Evolutionary conservation across 148 eudicot genomes (phyloP), one percentile per base, ranked within the genome.

Genomic region (Persicaria tinctoria): DNA sequence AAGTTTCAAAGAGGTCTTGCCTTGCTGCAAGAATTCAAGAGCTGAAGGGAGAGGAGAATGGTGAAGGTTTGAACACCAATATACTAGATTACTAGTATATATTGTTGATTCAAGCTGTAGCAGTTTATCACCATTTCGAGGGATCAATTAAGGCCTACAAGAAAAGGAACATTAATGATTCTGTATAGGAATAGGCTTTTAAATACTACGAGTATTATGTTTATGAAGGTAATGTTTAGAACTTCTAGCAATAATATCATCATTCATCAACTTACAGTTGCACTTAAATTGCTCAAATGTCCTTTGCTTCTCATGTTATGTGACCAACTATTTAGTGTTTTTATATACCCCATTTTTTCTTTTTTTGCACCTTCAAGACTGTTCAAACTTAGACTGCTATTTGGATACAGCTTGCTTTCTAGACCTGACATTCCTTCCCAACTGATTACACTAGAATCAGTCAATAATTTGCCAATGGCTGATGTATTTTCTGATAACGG

Each of bases 401-500:
- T 56, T 17, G 7, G 4, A n/a, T 3, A n/a, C 53, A 9, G 53
- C 53, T 50, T 50, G 53, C 53, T 50, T 50, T 50, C 13, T 13
- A 50, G 9, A 32, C 38, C 38, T 32, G 38, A 2, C 38, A 32
- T 32, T 32, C 38, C 38, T 32, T 32, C 38, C 0, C 38, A 32
- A 32, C 38, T 32, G 1, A 32, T 32, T 32, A 32, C 38, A 50
- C 53, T 56, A 38, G 48, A 73, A 69, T 50, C 73, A 55, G 46
- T 50, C 13, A 70, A 47, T 9, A n/a, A 46, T 27, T 70, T 32
- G 41, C 45, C 18, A 51, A 49, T 79, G 79, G 53, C 76, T 59
- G 75, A 78, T 75, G 70, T 73, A 69, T 76, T 68, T 79, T 77
- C 75, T 54, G 84, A 87, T 56, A 84, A 84, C 78, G 84, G 88